Evolutionary conservation across 2,329 filamentous ascomycete genomes (phyloP), one percentile per base, ranked within the genome.

Genomic region (Epicoccum sorghinum): DNA sequence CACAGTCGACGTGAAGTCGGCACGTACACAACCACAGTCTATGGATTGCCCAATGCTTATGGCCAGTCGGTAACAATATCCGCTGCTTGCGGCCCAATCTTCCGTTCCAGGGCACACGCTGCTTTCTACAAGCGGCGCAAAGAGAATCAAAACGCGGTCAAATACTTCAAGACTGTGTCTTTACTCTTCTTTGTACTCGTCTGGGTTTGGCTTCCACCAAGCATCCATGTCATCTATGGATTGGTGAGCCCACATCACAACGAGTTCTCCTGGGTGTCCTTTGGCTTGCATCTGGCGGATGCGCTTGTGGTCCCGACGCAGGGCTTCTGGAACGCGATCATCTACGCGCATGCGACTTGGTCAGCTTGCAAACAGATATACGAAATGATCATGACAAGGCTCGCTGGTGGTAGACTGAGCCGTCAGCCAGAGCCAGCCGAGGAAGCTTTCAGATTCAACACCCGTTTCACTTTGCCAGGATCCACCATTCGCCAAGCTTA

Each of bases 271-370:
- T 18, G 18, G 18, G 18, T 18, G 18, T 18, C 18, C 18, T 18
- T 18, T 18, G 18, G 18, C 18, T 18, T 95, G 23, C 86, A 90
- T 64, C 86, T 89, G 60, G 83, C 87, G 60, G 87, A 88, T 22
- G 86, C 89, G 0, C 82, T 91, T 36, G 90, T 95, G 1, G 80
- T 96, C 7, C 90, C 91, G 0, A 80, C 92, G 0, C 91, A 96
- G 69, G 91, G 91, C 0, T 89, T 93, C 66, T 95, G 90, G 90
- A 96, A 96, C 70, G 84, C 87, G 14, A 73, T 89, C 53, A 91
- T 96, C 61, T 96, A 95, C 73, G 75, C 86, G 4, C 69, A 64
- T 14, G 70, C 69, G 0, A 68, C 68, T 0, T 69, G 67, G 57
- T 35, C 56, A 0, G 71, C 72, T 36, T 70, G 64, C 35, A 67